Percentiles rank a stretch among this genome's conserved stretches.
phyloP scores from a whole-genome alignment of 2,329 filamentous ascomycete genomes.

The Aspergillus tamarii region DNA sequence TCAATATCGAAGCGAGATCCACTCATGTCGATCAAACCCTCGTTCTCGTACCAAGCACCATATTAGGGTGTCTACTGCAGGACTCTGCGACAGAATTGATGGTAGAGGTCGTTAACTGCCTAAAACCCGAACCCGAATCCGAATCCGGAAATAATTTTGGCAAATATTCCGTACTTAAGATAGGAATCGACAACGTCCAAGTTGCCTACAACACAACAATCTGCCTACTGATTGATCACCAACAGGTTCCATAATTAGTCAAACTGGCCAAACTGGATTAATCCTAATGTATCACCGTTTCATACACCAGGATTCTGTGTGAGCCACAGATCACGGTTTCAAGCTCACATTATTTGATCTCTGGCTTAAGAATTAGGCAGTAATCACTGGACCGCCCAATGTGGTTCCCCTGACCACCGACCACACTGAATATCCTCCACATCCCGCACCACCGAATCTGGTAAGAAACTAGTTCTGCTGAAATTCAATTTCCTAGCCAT shows the following conservation, averaged over 20 bases:
- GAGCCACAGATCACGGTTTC: not conserved
- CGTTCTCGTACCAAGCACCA: not conserved
- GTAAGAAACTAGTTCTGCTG: not conserved
- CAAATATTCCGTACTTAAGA: not conserved
- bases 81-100: too few species aligned
- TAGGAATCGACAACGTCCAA: not conserved
- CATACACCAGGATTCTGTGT: not conserved
- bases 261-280: not conserved
- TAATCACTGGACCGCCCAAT: not conserved
- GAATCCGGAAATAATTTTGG: not conserved
- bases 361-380: not conserved
- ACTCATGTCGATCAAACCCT: not conserved
- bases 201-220: not conserved
- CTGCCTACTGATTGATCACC: not conserved
- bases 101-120: not conserved
- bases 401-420: not conserved
- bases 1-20: not conserved
- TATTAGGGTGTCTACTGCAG: not conserved
- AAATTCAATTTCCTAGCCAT: not conserved
- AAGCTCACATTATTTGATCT: not conserved
- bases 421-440: not conserved
- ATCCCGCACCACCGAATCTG: not conserved
- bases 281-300: not conserved
- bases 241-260: not conserved
- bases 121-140: not conserved